Base-by-base conservation (phyloP, 805 yeast genomes). In the Pichia membranifaciens region DNA sequence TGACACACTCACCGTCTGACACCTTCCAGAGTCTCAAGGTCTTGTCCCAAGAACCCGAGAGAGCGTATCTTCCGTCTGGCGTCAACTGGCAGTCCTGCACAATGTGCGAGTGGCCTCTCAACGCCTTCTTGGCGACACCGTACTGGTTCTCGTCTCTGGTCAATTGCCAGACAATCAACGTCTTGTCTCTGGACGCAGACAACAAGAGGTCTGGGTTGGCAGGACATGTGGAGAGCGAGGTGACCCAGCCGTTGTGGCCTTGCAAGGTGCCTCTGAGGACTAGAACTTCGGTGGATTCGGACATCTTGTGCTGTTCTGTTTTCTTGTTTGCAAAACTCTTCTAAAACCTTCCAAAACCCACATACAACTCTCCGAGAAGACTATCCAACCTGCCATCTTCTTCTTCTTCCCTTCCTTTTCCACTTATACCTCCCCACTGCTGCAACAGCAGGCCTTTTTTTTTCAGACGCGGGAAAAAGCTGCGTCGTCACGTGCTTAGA, bases 231-330 rank as follows among this genome's bases (percentile, higher is more conserved):
- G 98, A 96, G 68, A 93, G 81, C 72, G 96, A 82, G 61, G 99
- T 93, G 70, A 93, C 99, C 98, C 98, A 91, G 69, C 88, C 88
- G 76, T 79, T 81, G 83, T 83, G 88, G 69, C 88, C 78, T 80
- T 91, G 97, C 73, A 93, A 85, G 83, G 98, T 87, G 74, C 98
- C 99, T 84, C 98, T 90, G 75, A 93, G 87, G 75, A 91, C 96
- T 80, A 91, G 82, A 83, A 90, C 95, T 87, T 90, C 84, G 51
- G 57, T 60, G 68, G 43, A 41, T 16, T 79, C 80, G 74, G 89
- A 78, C 90, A 84, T 84, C 63, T 36, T 48, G 3, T 16, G 44
- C 21, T 23, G 36, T 33, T 33, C 16, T 33, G 16, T 33, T 9
- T 33, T 6, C 12, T 33, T 25, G 10, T 25, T 25, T 25, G 10